Conservation (phyloP, 306 rosid species). For the Sechiopsis laciniata region DNA sequence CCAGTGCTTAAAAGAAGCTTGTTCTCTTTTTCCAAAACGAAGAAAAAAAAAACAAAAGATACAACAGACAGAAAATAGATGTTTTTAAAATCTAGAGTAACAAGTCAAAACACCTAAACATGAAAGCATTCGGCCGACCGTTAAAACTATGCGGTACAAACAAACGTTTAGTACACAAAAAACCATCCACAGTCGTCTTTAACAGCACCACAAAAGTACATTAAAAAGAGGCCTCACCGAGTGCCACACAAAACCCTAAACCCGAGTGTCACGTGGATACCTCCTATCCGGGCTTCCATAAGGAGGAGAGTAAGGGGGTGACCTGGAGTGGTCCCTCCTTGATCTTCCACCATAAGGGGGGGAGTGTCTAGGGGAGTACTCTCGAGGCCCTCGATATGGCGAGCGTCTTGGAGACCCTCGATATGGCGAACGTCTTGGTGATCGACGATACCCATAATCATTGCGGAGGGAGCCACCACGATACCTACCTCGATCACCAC, state of each 20-base stretch:
- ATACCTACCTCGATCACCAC: slow-evolving; percentile 44
- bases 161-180: neutral
- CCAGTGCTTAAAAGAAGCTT: no score
- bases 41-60: no score
- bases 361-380: slow-evolving; percentile 65
- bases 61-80: no score
- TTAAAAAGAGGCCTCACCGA: slow-evolving; percentile 37
- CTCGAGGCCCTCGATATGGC: slow-evolving; percentile 74
- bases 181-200: neutral
- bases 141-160: neutral
- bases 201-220: neutral
- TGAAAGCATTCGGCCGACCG: neutral
- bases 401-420: slow-evolving; percentile 91
- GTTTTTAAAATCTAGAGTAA: no score
- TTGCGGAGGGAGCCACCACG: slow-evolving; percentile 57
- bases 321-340: slow-evolving; percentile 82
- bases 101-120: neutral
- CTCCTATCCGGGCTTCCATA: slow-evolving; percentile 76
- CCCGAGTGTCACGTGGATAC: slow-evolving; percentile 58
- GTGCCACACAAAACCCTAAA: slow-evolving; percentile 38
- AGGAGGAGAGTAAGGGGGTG: slow-evolving; percentile 55
- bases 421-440: slow-evolving; percentile 86
- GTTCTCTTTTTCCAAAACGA: no score
- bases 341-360: slow-evolving; percentile 68
- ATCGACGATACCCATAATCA: slow-evolving; percentile 64